A percentile compares a stretch with the other conserved stretches of the same genome.
Conservation (phyloP, 202 grass and related monocot genomes). For the Sporobolus alterniflorus region DNA sequence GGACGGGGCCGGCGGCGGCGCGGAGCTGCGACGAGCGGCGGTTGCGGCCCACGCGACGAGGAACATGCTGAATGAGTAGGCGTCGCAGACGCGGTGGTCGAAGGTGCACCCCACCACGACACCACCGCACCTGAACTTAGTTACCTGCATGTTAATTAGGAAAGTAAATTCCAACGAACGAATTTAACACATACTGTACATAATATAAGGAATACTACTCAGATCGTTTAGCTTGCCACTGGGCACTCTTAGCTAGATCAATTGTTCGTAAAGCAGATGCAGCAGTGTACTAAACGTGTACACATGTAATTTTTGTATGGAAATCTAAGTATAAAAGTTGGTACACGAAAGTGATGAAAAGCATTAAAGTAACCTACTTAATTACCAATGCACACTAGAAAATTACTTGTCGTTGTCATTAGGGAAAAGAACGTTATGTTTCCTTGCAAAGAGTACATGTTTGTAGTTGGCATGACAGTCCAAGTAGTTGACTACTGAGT, state of each 20-base stretch:
- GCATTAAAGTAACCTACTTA: background rate
- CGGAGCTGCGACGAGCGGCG: slow-evolving; percentile 11
- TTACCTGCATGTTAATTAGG: slow-evolving; percentile 38
- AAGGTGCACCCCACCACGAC: slow-evolving; percentile 77
- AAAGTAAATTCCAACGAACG: no score
- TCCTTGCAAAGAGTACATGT: background rate
- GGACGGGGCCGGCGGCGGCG: slow-evolving; percentile 25
- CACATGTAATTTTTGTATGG: background rate
- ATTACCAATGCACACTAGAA: slow-evolving; percentile 3
- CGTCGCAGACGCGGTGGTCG: slow-evolving; percentile 92
- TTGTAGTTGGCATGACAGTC: background rate
- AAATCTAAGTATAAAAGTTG: background rate
- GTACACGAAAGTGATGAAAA: background rate
- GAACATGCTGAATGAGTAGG: slow-evolving; percentile 99
- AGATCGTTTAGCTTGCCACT: no score
- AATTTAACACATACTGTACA: background rate
- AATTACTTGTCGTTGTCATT: background rate
- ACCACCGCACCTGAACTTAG: slow-evolving; percentile 71
- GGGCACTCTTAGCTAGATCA: no score
- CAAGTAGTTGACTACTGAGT: background rate
- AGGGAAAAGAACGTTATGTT: background rate
- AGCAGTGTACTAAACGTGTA: no score
- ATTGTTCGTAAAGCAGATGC: no score
- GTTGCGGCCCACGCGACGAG: slow-evolving; percentile 67
- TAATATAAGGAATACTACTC: background rate